Evolutionary conservation across 2,329 filamentous ascomycete species (phyloP), one percentile per base, ranked within the genome.

Genomic region (Nigrograna mackinnonii): DNA sequence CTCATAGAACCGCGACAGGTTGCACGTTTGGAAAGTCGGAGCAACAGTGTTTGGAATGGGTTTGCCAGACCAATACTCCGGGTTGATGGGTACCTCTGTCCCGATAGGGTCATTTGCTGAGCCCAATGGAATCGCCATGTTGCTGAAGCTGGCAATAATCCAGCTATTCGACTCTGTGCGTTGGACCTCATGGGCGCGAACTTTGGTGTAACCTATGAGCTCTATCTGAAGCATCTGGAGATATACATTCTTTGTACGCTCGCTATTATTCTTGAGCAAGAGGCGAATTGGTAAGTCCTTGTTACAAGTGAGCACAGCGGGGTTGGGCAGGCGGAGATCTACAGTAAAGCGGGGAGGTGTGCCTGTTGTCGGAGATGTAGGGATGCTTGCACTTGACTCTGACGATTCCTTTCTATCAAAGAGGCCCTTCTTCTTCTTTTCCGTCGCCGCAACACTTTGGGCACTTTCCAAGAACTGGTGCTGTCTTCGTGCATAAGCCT

Each of bases 241-340:
- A 55, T 85, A 89, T 1, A 96, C 77, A 19, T 82, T 79, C 42
- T 90, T 89, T 1, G 76, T 74, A 36, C 82, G 83, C 14, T 85
- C 77, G 41, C 80, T 85, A 17, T 91, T 72, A 64, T 90, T 95
- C 58, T 86, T 90, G 28, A 91, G 78, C 12, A 96, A 74, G 6
- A 99, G 72, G 1, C 90, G 82, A 3, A 97, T 75, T 0, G 92
- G 92, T 6, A 97, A 58, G 4, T 90, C 84, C 52, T 91, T 81
- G 64, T 95, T 95, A 72, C 91, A 95, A 0, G 91, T 96, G 37
- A 97, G 73, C 33, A 96, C 87, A 3, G 89, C 79, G 4, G 94
- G 94, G 60, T 91, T 88, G 0, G 94, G 94, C 22, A 99, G 73
- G 22, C 92, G 82, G 4, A 88, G 89, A 57, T 96, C 91, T 32